Evolutionary conservation across 2,329 filamentous ascomycete species (phyloP).

Genomic region (Corinectria fuckeliana): DNA sequence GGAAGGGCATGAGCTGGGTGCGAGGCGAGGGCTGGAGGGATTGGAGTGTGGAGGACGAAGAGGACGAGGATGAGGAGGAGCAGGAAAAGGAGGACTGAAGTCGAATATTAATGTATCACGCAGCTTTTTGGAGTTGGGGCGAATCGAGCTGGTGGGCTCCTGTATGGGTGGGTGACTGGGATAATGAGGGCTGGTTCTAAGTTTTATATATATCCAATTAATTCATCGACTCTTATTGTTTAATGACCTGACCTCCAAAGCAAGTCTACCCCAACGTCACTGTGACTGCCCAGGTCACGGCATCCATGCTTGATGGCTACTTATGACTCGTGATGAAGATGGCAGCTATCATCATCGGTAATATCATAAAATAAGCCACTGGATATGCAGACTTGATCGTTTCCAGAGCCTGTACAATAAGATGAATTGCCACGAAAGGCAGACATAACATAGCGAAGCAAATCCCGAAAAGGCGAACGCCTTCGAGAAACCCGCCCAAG

Average conservation of each 20-base stretch:
- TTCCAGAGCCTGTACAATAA: too few relatives aligned
- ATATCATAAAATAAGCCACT: too few relatives aligned
- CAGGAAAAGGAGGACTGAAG: constrained; percentile 40
- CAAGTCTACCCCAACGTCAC: too few relatives aligned
- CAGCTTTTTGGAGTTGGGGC: constrained; percentile 26
- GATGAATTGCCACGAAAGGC: too few relatives aligned
- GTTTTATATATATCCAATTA: background rate
- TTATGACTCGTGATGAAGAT: too few relatives aligned
- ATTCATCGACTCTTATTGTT: background rate
- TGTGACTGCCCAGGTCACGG: too few relatives aligned
- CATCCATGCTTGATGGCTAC: too few relatives aligned
- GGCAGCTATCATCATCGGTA: too few relatives aligned
- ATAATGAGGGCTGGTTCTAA: constrained; percentile 8
- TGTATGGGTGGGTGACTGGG: constrained; percentile 13
- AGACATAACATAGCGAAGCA: too few relatives aligned
- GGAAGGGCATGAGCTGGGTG: constrained; percentile 77
- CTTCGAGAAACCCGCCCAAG: background rate
- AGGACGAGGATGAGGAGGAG: constrained; percentile 49
- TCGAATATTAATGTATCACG: constrained; percentile 25
- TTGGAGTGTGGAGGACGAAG: constrained; percentile 62
- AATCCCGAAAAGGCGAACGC: background rate
- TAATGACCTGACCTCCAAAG: too few relatives aligned
- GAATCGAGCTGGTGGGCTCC: constrained; percentile 8
- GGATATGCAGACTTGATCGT: too few relatives aligned
- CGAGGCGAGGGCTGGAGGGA: constrained; percentile 79